Evolutionary conservation across 345 rosid species (phyloP), one percentile per base, ranked within the genome.

Genomic region (Ailanthus altissimus): DNA sequence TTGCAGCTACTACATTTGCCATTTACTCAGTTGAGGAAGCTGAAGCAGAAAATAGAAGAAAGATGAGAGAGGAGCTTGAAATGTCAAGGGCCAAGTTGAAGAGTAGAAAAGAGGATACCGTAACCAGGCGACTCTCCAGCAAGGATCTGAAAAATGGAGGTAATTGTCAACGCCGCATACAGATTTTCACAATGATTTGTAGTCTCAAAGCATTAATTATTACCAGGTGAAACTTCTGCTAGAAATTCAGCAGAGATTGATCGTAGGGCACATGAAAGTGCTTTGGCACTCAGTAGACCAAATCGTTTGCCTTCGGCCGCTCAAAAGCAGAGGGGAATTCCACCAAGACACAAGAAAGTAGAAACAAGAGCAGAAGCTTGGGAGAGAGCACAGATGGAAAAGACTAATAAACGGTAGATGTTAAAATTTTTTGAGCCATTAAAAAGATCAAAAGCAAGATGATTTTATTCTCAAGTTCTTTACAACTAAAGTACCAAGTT

Each of bases 1-100:
- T 91, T 46, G 94, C 92, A 43, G 96, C 94, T 8, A 83, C 81
- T 59, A 87, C 96, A 61, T 89, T 78, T 40, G 82, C 86, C 47
- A 74, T 91, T 36, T 64, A 42, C 78, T 77, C 88, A 2, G 47
- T 76, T 20, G 91, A 89, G 46, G 93, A 85, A 73, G 81, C 82
- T 4, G 84, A 78, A 68, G 75, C 58, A 23, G 75, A 77, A 43
- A 25, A 67, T 16, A 62, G 70, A 36, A 81, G 82, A 73, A 84
- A 64, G 82, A 64, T 58, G 54, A 81, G 82, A 75, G 90, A 83
- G 64, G 86, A 89, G 43, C 60, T 74, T n/a, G 81, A 82, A 56
- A 80, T 61, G 46, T 81, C 89, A 0, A 75, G 79, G 68, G 49
- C 47, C 70, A 79, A 73, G 70, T 58, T n/a, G 10, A 80, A 75